Conservation (phyloP, 2,329 filamentous ascomycete genomes). For the Microsporum canis region DNA sequence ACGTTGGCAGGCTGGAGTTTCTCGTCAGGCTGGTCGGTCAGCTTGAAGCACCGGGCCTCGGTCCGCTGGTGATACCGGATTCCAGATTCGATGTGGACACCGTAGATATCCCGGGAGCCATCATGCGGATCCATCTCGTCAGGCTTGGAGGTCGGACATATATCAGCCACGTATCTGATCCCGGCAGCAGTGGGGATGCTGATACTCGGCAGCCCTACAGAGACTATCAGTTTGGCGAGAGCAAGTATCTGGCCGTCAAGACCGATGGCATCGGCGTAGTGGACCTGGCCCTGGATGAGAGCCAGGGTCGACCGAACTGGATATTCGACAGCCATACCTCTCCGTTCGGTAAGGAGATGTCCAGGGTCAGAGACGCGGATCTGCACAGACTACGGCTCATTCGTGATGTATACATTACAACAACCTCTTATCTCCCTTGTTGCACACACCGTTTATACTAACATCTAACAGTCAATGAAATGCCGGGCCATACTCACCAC, state of each 20-base stretch:
- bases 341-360: constrained; percentile 4
- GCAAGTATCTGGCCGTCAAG: constrained; percentile 3
- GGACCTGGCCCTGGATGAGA: constrained; percentile 3
- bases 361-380: constrained; percentile 1
- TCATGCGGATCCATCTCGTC: constrained; percentile 6
- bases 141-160: background rate
- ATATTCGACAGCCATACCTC: background rate
- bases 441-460: background rate
- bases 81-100: background rate
- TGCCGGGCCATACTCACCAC: constrained; percentile 6
- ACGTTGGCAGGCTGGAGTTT: constrained; percentile 3
- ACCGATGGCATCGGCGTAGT: constrained; percentile 6
- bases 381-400: background rate
- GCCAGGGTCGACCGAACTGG: background rate
- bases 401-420: constrained; percentile 1
- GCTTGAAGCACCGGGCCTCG: background rate
- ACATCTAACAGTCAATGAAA: constrained; percentile 6
- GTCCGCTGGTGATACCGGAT: background rate
- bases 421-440: background rate
- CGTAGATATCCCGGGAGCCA: background rate
- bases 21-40: background rate
- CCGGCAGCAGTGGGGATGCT: constrained; percentile 17
- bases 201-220: constrained; percentile 10
- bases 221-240: constrained; percentile 3
- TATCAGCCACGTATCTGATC: constrained; percentile 15